A percentile compares a stretch with the other conserved stretches of the same genome.
Evolutionary conservation across 768 basidiomycete genomes (phyloP).

Genomic region (Sistotremastrum suecicum): DNA sequence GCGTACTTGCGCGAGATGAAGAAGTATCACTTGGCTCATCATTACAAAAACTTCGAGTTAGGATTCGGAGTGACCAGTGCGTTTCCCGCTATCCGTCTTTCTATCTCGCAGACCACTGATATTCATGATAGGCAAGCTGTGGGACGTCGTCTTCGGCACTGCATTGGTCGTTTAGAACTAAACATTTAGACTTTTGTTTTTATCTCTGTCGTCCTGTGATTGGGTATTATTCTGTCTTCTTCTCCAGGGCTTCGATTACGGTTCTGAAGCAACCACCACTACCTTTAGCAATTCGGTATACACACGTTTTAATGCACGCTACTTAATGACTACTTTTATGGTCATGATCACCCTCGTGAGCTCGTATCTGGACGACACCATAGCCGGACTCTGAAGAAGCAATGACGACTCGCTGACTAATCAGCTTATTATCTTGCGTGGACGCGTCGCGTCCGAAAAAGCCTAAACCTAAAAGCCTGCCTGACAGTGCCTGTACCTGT

Average conservation of each 20-base stretch:
- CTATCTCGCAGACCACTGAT: background rate
- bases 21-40: slow-evolving; percentile 94
- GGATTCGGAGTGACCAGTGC: slow-evolving; percentile 92
- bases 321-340: background rate
- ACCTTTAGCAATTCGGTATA: no score
- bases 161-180: slow-evolving; percentile 41
- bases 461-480: no score
- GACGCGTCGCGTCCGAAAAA: no score
- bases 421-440: no score
- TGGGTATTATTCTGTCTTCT: background rate
- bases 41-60: slow-evolving; percentile 97
- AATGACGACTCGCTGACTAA: no score
- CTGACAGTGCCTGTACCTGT: no score
- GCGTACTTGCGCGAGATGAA: slow-evolving; percentile 86
- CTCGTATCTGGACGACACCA: background rate
- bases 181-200: background rate
- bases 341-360: background rate
- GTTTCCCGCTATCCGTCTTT: slow-evolving; percentile 12
- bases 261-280: no score
- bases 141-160: slow-evolving; percentile 89
- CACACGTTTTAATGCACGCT: no score
- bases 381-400: no score
- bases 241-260: no score
- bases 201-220: background rate
- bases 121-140: slow-evolving; percentile 56